These are phyloP conservation scores for Aspergillus sp. DNA, from an alignment of 2,329 filamentous ascomycete genomes.

Conservation along the genomic window DNA sequence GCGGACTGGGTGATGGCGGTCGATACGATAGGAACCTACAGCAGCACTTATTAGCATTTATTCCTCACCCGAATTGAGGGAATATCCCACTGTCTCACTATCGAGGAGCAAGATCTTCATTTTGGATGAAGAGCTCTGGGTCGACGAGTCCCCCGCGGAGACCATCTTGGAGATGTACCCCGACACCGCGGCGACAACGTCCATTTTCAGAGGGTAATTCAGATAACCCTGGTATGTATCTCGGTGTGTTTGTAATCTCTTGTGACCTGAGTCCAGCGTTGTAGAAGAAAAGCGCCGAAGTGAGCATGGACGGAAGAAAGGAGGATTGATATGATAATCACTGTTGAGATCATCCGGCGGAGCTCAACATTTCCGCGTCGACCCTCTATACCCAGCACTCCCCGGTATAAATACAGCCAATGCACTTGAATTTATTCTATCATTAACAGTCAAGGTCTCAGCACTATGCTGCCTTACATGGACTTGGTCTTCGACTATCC, in stretches of 20 bases:
- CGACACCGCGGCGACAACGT: slow-evolving; percentile 84
- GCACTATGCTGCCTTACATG: slow-evolving; percentile 58
- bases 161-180: slow-evolving; percentile 97
- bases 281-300: background rate
- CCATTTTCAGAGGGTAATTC: slow-evolving; percentile 55
- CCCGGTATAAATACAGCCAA: too few relatives aligned
- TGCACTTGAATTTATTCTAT: too few relatives aligned
- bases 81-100: slow-evolving; percentile 66
- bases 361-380: background rate
- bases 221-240: slow-evolving; percentile 1
- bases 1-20: slow-evolving; percentile 93
- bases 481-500: slow-evolving; percentile 57
- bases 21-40: slow-evolving; percentile 76
- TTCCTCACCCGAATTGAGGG: too few relatives aligned
- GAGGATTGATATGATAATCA: background rate
- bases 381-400: too few relatives aligned
- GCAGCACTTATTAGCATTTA: too few relatives aligned
- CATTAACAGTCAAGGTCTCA: background rate
- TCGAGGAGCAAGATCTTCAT: slow-evolving; percentile 98
- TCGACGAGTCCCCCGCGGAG: slow-evolving; percentile 64
- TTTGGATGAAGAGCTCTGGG: slow-evolving; percentile 60
- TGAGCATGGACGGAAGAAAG: slow-evolving; percentile 2
- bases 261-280: background rate
- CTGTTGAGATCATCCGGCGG: background rate
- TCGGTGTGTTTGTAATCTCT: background rate